These are phyloP conservation scores for Cymbidium sinense DNA, from an alignment of 106 monocot species.

Conservation along the genomic window DNA sequence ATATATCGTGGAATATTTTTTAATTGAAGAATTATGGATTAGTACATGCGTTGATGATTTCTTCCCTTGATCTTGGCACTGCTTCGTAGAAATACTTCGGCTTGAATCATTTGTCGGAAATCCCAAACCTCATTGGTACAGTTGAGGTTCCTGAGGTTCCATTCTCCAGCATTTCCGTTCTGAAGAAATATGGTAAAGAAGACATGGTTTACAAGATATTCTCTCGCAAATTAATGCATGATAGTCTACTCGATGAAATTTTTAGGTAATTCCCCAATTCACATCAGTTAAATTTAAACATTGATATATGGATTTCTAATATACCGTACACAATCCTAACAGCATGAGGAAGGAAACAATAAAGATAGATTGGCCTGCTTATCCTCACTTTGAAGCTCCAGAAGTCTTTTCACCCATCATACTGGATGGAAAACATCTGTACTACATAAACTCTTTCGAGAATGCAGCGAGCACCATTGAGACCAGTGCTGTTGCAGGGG, in stretches of 20 bases:
- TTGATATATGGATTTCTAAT: too few relatives aligned
- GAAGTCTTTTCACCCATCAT: constrained; percentile 87
- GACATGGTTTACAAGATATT: constrained; percentile 81
- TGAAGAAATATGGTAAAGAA: constrained; percentile 57
- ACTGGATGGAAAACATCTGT: constrained; percentile 74
- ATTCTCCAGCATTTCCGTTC: constrained; percentile 70
- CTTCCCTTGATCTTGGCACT: neutral
- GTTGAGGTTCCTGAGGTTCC: constrained; percentile 66
- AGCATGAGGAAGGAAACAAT: constrained; percentile 69
- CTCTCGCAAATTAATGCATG: constrained; percentile 52
- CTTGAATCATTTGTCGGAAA: constrained; percentile 49
- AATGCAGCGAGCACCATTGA: constrained; percentile 93
- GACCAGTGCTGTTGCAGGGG: constrained; percentile 79
- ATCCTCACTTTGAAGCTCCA: constrained; percentile 86
- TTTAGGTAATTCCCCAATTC: constrained; percentile 48
- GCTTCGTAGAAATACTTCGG: constrained; percentile 76
- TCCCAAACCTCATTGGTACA: constrained; percentile 84
- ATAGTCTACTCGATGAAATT: constrained; percentile 57
- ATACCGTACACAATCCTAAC: neutral
- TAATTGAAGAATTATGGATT: neutral
- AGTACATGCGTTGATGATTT: neutral
- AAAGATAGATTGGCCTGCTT: constrained; percentile 85
- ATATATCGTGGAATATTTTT: neutral
- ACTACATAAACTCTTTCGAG: constrained; percentile 96
- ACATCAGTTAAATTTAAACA: neutral